Percentiles rank a stretch among this genome's conserved stretches.
Conservation (phyloP, 2,329 filamentous ascomycete genomes). For the Pseudocercospora musae region DNA sequence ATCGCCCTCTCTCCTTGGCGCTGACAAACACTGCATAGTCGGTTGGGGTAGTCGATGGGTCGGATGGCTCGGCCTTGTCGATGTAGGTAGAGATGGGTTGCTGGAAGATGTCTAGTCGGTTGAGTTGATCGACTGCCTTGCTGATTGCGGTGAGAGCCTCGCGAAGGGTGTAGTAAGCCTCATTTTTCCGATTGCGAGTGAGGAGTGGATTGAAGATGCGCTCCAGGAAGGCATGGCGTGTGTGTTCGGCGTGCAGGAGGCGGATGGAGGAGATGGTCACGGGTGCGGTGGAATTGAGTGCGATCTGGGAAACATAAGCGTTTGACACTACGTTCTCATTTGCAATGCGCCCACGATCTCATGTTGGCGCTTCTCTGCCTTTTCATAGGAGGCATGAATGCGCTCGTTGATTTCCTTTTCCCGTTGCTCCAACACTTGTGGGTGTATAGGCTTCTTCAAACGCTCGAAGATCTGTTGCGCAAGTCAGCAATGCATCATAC, state of each 20-base stretch:
- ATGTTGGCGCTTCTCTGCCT: constrained; percentile 60
- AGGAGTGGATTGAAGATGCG: constrained; percentile 76
- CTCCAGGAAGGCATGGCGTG: constrained; percentile 79
- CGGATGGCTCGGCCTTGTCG: constrained; percentile 67
- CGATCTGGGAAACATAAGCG: constrained; percentile 52
- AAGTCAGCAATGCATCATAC: neutral
- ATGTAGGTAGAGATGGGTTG: constrained; percentile 78
- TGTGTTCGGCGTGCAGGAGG: constrained; percentile 77
- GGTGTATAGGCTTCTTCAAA: constrained; percentile 57
- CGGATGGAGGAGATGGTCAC: constrained; percentile 83
- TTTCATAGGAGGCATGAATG: constrained; percentile 56
- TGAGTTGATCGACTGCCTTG: constrained; percentile 68
- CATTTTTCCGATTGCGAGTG: constrained; percentile 51
- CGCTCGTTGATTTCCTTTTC: constrained; percentile 60
- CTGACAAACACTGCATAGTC: constrained; percentile 79
- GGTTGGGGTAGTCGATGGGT: constrained; percentile 66
- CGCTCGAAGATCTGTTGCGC: constrained; percentile 55
- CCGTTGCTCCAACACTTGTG: constrained; percentile 57
- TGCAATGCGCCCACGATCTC: constrained; percentile 53
- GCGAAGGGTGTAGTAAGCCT: constrained; percentile 66
- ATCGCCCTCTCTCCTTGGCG: constrained; percentile 73
- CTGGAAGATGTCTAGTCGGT: constrained; percentile 83
- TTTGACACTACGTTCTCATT: too few species aligned
- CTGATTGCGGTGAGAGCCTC: constrained; percentile 74
- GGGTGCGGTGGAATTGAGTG: constrained; percentile 79